These are phyloP conservation scores for Parathielavia hyrcaniae DNA, from an alignment of 495 filamentous ascomycete species.

Conservation along the genomic window DNA sequence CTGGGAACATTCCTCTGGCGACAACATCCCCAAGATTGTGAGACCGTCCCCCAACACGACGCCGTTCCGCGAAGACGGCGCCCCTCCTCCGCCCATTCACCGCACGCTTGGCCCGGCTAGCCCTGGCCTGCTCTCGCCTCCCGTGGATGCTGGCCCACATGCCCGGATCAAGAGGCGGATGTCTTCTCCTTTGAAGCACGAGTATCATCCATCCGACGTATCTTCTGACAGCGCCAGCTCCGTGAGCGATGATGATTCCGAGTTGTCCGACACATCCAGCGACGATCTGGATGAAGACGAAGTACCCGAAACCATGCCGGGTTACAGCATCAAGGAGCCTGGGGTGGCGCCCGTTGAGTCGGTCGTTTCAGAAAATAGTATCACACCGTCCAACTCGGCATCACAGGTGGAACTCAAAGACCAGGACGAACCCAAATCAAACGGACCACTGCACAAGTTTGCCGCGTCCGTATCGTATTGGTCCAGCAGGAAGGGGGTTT, in stretches of 20 bases:
- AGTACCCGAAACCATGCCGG: conserved; percentile 45
- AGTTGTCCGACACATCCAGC: conserved; percentile 42
- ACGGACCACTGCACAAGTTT: conserved; percentile 51
- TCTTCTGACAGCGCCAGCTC: conserved; percentile 49
- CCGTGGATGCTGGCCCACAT: conserved; percentile 39
- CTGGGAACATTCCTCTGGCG: conserved; percentile 22
- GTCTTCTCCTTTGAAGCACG: conserved; percentile 94
- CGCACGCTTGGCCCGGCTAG: conserved; percentile 40
- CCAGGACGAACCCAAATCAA: conserved; percentile 42
- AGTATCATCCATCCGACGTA: conserved; percentile 86
- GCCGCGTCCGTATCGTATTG: conserved; percentile 79
- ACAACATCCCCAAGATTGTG: conserved; percentile 33
- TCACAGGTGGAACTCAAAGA: conserved; percentile 59
- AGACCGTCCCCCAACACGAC: conserved; percentile 43
- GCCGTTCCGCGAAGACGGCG: conserved; percentile 38
- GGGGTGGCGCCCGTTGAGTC: conserved; percentile 22
- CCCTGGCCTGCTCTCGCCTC: conserved; percentile 43
- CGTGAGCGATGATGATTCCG: conserved; percentile 37
- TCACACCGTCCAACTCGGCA: conserved; percentile 69
- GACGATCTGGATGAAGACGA: conserved; percentile 48
- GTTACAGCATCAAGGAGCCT: conserved; percentile 42
- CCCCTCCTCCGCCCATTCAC: conserved; percentile 49
- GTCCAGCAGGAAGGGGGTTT: conserved; percentile 67
- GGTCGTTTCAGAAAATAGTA: conserved; percentile 41
- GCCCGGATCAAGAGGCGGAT: conserved; percentile 57